These are phyloP conservation scores for Claviceps sp. DNA, from an alignment of 2,329 filamentous ascomycete genomes.

Conservation along the genomic window DNA sequence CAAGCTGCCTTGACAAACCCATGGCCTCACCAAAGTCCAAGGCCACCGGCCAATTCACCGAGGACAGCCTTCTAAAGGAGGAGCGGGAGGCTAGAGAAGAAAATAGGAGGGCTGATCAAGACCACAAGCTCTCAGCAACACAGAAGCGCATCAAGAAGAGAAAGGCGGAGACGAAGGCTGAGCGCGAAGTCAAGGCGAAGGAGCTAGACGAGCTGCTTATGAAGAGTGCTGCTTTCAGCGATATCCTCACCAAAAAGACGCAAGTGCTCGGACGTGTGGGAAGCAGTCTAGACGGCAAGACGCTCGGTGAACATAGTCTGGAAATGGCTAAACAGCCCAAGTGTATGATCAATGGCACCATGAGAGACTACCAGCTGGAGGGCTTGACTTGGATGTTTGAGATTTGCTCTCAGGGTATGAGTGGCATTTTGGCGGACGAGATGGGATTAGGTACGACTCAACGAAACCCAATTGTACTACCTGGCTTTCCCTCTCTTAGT, in stretches of 20 bases:
- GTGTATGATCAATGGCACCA: slow-evolving; percentile 72
- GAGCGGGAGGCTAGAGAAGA: slow-evolving; percentile 21
- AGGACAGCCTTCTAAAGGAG: slow-evolving; percentile 21
- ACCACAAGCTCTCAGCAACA: slow-evolving; percentile 22
- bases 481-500: neutral
- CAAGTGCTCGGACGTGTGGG: slow-evolving; percentile 49
- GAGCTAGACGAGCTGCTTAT: slow-evolving; percentile 46
- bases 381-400: slow-evolving; percentile 94
- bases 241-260: slow-evolving; percentile 51
- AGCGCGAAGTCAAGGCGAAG: slow-evolving; percentile 43
- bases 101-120: slow-evolving; percentile 37
- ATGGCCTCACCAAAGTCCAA: slow-evolving; percentile 10
- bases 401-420: slow-evolving; percentile 65
- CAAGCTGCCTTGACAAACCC: slow-evolving; percentile 18
- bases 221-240: slow-evolving; percentile 47
- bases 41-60: slow-evolving; percentile 8
- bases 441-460: slow-evolving; percentile 59
- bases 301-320: slow-evolving; percentile 51
- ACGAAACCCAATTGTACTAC: neutral
- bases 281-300: slow-evolving; percentile 44
- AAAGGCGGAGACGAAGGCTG: slow-evolving; percentile 37
- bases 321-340: slow-evolving; percentile 76
- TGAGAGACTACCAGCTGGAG: slow-evolving; percentile 90
- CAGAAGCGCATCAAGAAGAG: slow-evolving; percentile 33
- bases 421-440: slow-evolving; percentile 83